phyloP scores from a whole-genome alignment of 495 filamentous ascomycete genomes.

The Penicillium cosmopolitanum region DNA sequence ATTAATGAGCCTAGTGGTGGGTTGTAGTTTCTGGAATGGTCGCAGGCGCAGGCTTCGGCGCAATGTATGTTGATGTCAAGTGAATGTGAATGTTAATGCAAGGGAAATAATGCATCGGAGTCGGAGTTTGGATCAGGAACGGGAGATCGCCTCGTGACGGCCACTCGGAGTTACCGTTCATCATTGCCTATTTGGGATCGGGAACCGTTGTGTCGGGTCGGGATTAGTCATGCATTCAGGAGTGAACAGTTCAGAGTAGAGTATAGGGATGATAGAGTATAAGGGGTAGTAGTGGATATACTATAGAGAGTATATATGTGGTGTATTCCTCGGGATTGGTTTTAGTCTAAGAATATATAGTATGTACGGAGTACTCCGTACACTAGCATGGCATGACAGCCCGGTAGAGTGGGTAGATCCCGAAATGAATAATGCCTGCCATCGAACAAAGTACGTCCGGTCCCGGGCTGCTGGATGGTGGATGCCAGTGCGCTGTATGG shows the following conservation, averaged over 20 bases:
- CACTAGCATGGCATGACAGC: not conserved
- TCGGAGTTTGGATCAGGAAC: slow-evolving; percentile 17
- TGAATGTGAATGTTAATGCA: not conserved
- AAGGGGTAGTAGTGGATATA: not conserved
- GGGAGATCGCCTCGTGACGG: slow-evolving; percentile 30
- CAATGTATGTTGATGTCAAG: no score
- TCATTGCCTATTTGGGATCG: not conserved
- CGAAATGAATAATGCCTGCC: not conserved
- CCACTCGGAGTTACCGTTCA: not conserved
- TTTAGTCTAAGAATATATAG: no score
- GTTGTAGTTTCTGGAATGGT: no score
- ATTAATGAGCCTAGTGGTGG: no score
- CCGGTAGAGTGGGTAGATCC: slow-evolving; percentile 1
- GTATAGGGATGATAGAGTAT: not conserved
- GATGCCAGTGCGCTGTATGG: not conserved
- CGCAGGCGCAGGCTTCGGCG: no score
- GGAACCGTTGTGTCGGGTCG: not conserved
- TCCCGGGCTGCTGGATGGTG: not conserved
- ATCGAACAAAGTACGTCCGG: not conserved
- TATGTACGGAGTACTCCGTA: no score
- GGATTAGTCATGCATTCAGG: not conserved
- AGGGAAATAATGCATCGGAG: not conserved
- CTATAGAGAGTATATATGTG: not conserved
- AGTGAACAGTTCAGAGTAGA: not conserved
- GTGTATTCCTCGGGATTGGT: not conserved